Percentiles rank a stretch among this genome's conserved stretches.
These are phyloP conservation scores for Metschnikowia amazonensis DNA, from an alignment of 805 yeast genomes.

Conservation along the genomic window DNA sequence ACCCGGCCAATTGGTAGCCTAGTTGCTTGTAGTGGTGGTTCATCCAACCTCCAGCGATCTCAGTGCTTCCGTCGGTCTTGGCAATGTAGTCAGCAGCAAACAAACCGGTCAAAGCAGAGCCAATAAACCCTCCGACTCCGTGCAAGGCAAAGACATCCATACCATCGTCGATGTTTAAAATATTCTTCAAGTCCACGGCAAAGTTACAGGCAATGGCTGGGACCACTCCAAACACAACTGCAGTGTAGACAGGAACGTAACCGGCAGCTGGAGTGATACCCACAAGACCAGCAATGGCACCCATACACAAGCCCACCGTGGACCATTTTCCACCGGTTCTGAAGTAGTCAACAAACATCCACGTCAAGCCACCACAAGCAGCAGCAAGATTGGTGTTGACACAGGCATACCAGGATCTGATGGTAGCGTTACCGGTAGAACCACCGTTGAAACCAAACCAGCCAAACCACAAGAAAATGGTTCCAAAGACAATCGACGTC, in stretches of 20 bases:
- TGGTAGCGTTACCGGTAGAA: constrained; percentile 87
- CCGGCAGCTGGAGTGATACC: constrained; percentile 98
- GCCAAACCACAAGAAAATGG: constrained; percentile 95
- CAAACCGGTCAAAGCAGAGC: constrained; percentile 81
- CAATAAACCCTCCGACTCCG: constrained; percentile 89
- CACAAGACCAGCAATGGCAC: constrained; percentile 90
- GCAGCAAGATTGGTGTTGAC: constrained; percentile 94
- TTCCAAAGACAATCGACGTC: constrained; percentile 84
- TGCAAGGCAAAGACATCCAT: constrained; percentile 91
- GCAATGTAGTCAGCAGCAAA: constrained; percentile 91
- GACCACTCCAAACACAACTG: constrained; percentile 17
- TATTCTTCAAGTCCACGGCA: constrained; percentile 75
- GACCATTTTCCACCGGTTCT: constrained; percentile 89
- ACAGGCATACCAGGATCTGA: constrained; percentile 92
- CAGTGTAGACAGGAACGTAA: constrained; percentile 77
- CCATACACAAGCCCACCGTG: constrained; percentile 90
- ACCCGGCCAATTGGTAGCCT: constrained; percentile 84
- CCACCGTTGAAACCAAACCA: constrained; percentile 99
- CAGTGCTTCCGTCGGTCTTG: constrained; percentile 67
- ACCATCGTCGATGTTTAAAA: constrained; percentile 84
- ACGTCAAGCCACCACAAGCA: constrained; percentile 84
- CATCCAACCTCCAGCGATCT: constrained; percentile 81
- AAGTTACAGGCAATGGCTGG: constrained; percentile 62
- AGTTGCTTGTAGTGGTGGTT: constrained; percentile 79
- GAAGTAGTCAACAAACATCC: constrained; percentile 89